Evolutionary conservation across 805 yeast species (phyloP).

Genomic region (Schwanniomyces sp.): DNA sequence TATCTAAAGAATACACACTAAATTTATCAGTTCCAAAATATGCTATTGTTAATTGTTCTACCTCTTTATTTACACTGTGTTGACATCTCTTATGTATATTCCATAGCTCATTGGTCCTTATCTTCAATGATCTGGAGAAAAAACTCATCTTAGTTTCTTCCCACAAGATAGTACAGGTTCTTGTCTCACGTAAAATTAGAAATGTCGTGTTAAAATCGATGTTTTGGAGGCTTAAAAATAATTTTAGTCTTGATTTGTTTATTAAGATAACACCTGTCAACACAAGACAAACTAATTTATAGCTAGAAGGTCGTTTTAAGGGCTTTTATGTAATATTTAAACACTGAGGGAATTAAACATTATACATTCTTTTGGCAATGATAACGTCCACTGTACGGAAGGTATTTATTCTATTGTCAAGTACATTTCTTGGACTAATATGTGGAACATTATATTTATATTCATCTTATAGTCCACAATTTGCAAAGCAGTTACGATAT

Average conservation of each 20-base stretch:
- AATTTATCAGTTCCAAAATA: conserved; percentile 80
- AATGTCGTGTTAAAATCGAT: neutral
- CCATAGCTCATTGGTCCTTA: neutral
- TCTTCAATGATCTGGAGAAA: neutral
- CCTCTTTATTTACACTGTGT: neutral
- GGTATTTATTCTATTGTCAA: conserved; percentile 24
- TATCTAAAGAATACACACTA: conserved; percentile 54
- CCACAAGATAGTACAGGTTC: neutral
- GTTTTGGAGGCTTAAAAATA: neutral
- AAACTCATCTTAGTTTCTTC: neutral
- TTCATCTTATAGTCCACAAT: conserved; percentile 77
- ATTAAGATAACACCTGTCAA: neutral
- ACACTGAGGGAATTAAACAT: neutral
- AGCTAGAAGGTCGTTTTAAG: neutral
- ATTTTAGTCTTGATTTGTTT: neutral
- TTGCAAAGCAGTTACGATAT: conserved; percentile 57
- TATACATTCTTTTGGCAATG: conserved; percentile 5
- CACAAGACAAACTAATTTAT: neutral
- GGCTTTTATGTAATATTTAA: neutral
- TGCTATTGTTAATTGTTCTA: conserved; percentile 39
- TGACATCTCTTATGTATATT: neutral
- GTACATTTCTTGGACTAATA: conserved; percentile 48
- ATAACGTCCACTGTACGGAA: conserved; percentile 16
- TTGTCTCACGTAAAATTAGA: neutral
- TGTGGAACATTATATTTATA: conserved; percentile 77